A percentile compares a stretch with the other conserved stretches of the same genome.
phyloP scores from a whole-genome alignment of 345 rosid genomes.

The Kandelia obovata region DNA sequence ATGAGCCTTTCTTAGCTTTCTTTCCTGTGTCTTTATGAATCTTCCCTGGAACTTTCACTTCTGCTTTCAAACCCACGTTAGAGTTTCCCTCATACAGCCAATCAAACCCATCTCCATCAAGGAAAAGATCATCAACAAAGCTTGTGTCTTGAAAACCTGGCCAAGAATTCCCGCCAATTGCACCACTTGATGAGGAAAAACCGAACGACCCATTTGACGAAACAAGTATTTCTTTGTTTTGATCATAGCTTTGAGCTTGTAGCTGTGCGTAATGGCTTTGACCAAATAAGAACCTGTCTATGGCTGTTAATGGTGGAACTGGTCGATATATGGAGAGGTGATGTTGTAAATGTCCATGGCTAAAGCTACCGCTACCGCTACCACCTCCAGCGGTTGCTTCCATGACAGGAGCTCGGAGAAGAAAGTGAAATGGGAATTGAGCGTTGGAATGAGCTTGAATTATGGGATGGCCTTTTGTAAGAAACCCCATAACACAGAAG shows the following conservation, averaged over 20 bases:
- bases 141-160: conserved; percentile 31
- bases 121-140: conserved; percentile 29
- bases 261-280: conserved; percentile 31
- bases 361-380: conserved; percentile 7
- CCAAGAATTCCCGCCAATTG: conserved; percentile 18
- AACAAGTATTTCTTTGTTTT: conserved; percentile 18
- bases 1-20: conserved; percentile 45
- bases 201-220: conserved; percentile 16
- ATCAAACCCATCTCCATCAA: conserved; percentile 18
- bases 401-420: conserved; percentile 10
- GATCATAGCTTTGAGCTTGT: conserved; percentile 22
- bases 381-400: conserved; percentile 1
- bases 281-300: conserved; percentile 67
- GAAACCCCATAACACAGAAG: conserved; percentile 22
- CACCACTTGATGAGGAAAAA: conserved; percentile 21
- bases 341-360: conserved; percentile 17
- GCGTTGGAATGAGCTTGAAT: conserved; percentile 26
- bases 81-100: conserved; percentile 31
- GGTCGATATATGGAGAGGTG: conserved; percentile 28
- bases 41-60: conserved; percentile 21
- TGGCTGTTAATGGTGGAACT: conserved; percentile 67
- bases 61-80: conserved; percentile 20
- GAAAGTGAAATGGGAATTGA: conserved; percentile 15
- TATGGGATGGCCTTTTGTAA: conserved; percentile 7
- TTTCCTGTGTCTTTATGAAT: conserved; percentile 25